Evolutionary conservation across 192 early-diverging fungal genomes (phyloP), one percentile per base, ranked within the genome.

Genomic region (Glomus cerebriforme): DNA sequence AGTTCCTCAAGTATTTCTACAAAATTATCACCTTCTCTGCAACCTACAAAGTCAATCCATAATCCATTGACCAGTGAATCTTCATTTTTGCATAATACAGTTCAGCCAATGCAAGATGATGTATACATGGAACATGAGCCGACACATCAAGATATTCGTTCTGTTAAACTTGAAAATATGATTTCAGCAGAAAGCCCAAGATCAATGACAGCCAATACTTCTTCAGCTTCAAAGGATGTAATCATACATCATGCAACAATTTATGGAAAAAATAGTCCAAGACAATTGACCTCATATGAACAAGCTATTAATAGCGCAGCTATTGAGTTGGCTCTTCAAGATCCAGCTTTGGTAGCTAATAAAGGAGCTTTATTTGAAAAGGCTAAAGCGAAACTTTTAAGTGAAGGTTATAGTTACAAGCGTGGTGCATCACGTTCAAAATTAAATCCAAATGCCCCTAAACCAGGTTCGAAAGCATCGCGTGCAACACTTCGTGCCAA

Each of bases 361-460:
- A 87, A 86, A 74, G 86, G 87, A 8, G 34, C 54, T 3, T 63
- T 90, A 22, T 88, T 88, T 59, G 85, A 86, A 13, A 80, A 81
- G 39, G 87, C 89, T 6, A 88, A 88, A 69, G 82, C 82, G 3
- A 87, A 86, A 64, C 65, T 90, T 0, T 63, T 90, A 29, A 79
- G 80, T 37, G 84, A 85, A 32, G 87, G 88, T 2, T 90, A 88
- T 64, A 78, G 80, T 15, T 90, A 90, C 78, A 90, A 88, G 60
- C 87, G 89, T 13, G 89, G 89, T 15, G 79, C 80, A 31, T 88
- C 86, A 59, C 81, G 89, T 60, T 90, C 89, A 62, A 90, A 90
- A 49, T 77, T 88, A 26, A 85, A 83, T 66, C 85, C 84, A n/a
- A 79, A 81, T 32, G 74, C 80, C 3, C 80, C 77, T 31, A 81